Base-by-base conservation (phyloP, 352 stramenopile species). In the Pythium oligandrum region DNA sequence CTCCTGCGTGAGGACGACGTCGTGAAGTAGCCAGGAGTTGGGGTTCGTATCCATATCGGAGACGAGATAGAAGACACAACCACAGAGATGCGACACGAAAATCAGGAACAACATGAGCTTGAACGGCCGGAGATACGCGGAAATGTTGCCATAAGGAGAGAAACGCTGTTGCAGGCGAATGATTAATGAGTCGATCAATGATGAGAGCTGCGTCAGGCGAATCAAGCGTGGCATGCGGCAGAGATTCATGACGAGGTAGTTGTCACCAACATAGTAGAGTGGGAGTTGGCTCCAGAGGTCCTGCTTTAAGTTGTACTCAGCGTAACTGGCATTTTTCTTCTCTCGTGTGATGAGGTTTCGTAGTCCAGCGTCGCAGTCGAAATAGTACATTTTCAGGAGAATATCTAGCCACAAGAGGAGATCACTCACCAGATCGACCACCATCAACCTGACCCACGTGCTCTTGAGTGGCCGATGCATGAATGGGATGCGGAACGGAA, bases 361-460 rank as follows among this genome's bases (percentile, higher is more conserved):
- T 33, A 87, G 54, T 0, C 78, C 77, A 0, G 58, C 53, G 17
- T 92, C 71, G 32, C 78, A 89, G 48, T 88, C 78, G 9, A 92
- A 90, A 57, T 86, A 89, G 43, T 86, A 88, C 3, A 90, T 60
- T 40, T 88, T 86, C 5, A 90, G 66, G 33, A 86, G 78, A 33
- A 92, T 73, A 48, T 92, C 81, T 1, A 57, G 36, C 2, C 58
- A 40, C 3, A 88, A 60, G 0, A 86, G 35, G 3, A 52, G 40
- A 34, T 91, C 80, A 1, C 69, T 67, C 11, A 72, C 34, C 4
- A 74, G 61, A 43, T 91, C 77, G 1, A 75, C 46, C 2, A 67
- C 45, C 11, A 81, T 40, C 0, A 87, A 52, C 7, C 62, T 12
- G 2, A 70, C 37, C 2, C 63, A 49, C 26, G 51, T 39, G 6